Percentiles rank a stretch among this genome's conserved stretches.
phyloP scores from a whole-genome alignment of 164 flowering plant species.

The Stephania yunnanensis region DNA sequence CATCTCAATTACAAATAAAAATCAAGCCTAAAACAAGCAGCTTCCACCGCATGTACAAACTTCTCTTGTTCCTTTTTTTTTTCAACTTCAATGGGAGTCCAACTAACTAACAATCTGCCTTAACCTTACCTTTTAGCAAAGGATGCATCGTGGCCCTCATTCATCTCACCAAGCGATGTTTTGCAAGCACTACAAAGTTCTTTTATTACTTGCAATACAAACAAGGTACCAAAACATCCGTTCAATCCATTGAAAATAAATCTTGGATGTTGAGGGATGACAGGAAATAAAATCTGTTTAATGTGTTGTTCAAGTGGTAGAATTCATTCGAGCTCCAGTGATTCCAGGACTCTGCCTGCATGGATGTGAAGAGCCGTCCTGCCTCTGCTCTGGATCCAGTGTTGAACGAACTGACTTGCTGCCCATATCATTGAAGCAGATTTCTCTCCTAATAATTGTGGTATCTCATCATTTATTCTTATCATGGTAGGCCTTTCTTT shows the following conservation, averaged over 20 bases:
- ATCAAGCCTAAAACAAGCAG: too few relatives aligned
- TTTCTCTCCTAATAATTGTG: constrained; percentile 78
- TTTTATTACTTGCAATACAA: not conserved
- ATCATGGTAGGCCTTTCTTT: constrained; percentile 65
- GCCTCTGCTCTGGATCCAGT: constrained; percentile 78
- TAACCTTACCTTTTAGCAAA: too few relatives aligned
- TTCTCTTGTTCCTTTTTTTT: too few relatives aligned
- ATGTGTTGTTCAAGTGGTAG: not conserved
- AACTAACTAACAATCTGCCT: too few relatives aligned
- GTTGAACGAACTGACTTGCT: constrained; percentile 94
- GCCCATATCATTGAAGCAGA: constrained; percentile 97
- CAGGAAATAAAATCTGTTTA: not conserved
- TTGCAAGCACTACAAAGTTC: not conserved
- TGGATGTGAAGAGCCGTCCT: constrained; percentile 79
- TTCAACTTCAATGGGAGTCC: too few relatives aligned
- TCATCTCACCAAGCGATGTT: too few relatives aligned
- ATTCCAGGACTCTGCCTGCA: constrained; percentile 85
- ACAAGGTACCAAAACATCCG: too few relatives aligned
- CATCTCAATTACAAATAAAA: too few relatives aligned
- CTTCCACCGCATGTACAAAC: too few relatives aligned
- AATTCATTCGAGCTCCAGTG: constrained; percentile 58
- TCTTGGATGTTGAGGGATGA: not conserved
- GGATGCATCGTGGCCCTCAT: too few relatives aligned
- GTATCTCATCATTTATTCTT: constrained; percentile 67
- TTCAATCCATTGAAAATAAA: not conserved